Base-by-base conservation (phyloP, 108 stramenopile genomes). In the Cyclotella sp. region DNA sequence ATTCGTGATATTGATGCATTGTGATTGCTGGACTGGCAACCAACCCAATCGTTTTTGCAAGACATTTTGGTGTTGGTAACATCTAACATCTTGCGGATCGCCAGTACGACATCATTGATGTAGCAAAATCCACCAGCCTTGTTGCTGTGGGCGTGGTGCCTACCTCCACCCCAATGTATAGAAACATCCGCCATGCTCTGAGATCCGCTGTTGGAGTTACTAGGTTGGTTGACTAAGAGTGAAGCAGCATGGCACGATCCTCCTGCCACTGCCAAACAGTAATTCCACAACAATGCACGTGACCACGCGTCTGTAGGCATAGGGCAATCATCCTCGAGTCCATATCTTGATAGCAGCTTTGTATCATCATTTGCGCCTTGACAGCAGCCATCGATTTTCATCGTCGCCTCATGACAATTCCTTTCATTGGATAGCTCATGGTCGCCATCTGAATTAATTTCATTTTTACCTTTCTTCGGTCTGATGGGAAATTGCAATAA, bases 101-200 rank as follows among this genome's bases (percentile, higher is more conserved):
- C 94, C 44, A 95, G 75, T 13, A 93, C 94, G 46, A 89, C 81
- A 75, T 95, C 94, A 75, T 93, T 93, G 9, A 95, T 91, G 72
- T 89, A 95, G 77, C 94, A 95, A 73, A 93, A 93, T 6, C 92
- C 93, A 12, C 83, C 85, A 13, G 94, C 92, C 45, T 82, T 83
- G 45, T 75, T 62, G 22, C 81, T 82, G 53, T 92, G 91, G n/a
- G 94, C 91, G 64, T 95, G 94, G 67, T 92, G 90, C 39, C 93
- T 53, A 22, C 94, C 94, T 22, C 94, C 94, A 14, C 89, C 83
- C 94, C 94, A 95, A 77, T 93, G 90, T 68, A 95, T 90, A 21
- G 84, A 89, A 19, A 93, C 82, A 66, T 95, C 89, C 13, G 87
- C 64, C 51, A 58, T 4, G 4, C 3, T 4, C 9, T 58, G 57